Percentiles rank a stretch among this genome's conserved stretches.
Evolutionary conservation across 208 protist species (phyloP).

Genomic region (Tritrichomonas musculus): DNA sequence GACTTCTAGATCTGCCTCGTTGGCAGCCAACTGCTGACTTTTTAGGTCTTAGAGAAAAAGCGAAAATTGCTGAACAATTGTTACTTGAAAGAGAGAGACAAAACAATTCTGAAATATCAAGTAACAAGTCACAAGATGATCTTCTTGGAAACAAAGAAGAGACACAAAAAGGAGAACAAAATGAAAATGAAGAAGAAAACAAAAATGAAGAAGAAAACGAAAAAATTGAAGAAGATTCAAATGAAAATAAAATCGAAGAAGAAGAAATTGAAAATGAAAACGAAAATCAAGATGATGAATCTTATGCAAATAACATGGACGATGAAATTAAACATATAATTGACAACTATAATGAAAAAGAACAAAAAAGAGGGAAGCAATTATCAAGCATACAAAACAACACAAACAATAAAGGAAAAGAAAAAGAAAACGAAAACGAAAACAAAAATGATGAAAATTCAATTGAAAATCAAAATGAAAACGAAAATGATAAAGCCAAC

Average conservation of each 20-base stretch:
- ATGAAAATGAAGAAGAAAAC: not conserved
- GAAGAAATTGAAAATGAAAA: not conserved
- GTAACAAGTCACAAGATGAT: not conserved
- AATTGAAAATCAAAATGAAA: no score
- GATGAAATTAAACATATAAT: not conserved
- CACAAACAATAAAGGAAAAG: not conserved
- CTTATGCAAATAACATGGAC: not conserved
- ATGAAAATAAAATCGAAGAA: not conserved
- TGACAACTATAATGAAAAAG: not conserved
- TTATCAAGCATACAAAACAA: not conserved
- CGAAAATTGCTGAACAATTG: not conserved
- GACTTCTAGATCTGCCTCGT: not conserved
- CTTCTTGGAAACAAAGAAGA: not conserved
- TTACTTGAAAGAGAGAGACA: not conserved
- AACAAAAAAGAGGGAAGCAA: not conserved
- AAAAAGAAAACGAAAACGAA: no score
- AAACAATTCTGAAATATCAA: not conserved
- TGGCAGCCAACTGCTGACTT: constrained; percentile 21
- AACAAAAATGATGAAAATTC: no score
- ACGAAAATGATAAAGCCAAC: no score
- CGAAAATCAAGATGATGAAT: not conserved
- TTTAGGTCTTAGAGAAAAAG: not conserved
- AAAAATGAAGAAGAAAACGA: not conserved
- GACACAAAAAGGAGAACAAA: not conserved
- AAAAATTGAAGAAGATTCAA: not conserved